Conservation (phyloP, 106 monocot genomes). For the Dendrobium nobile region DNA sequence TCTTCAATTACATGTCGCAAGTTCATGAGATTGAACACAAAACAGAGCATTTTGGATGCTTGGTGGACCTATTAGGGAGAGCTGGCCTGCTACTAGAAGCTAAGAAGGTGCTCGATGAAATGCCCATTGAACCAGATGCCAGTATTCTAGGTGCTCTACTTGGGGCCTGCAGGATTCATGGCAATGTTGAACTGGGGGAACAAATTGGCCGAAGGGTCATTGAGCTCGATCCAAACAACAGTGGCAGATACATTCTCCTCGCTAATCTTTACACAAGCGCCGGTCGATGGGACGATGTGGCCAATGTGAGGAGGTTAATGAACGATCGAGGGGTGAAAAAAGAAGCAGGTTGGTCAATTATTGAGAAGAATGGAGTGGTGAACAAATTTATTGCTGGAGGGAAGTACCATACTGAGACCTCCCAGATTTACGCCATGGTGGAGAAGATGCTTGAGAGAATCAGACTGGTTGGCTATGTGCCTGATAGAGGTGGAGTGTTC, state of each 20-base stretch:
- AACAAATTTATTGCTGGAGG: conserved; percentile 63
- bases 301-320: conserved; percentile 59
- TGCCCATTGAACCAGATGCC: conserved; percentile 68
- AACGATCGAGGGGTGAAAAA: conserved; percentile 58
- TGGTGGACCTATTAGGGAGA: conserved; percentile 77
- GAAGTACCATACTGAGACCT: conserved; percentile 27
- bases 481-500: conserved; percentile 26
- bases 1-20: conserved; percentile 43
- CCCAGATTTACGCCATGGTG: conserved; percentile 52
- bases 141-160: conserved; percentile 71
- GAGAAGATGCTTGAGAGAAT: conserved; percentile 51
- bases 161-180: conserved; percentile 68
- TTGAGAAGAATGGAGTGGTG: conserved; percentile 55
- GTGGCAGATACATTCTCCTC: conserved; percentile 65
- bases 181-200: conserved; percentile 52
- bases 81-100: conserved; percentile 67
- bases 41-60: conserved; percentile 71
- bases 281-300: conserved; percentile 69
- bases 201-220: conserved; percentile 39
- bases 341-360: conserved; percentile 61
- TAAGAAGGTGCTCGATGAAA: conserved; percentile 42
- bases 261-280: conserved; percentile 58
- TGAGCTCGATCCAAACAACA: conserved; percentile 56
- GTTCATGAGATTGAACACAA: conserved; percentile 45
- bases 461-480: conserved; percentile 44